Conservation (phyloP, 768 basidiomycete genomes). For the Imleria badia region DNA sequence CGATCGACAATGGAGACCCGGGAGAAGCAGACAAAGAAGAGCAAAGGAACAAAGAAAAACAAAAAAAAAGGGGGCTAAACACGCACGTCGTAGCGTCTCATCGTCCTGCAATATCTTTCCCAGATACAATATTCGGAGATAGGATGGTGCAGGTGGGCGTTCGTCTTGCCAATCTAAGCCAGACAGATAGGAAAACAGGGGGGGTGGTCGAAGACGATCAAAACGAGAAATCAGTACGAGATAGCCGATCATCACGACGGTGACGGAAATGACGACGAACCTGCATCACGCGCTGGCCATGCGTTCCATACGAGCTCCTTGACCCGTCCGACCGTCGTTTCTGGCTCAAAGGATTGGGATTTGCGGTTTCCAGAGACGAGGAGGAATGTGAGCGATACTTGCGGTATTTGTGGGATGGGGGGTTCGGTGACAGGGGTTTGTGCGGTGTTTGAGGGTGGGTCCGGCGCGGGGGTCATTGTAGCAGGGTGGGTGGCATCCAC, state of each 20-base stretch:
- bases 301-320: constrained; percentile 85
- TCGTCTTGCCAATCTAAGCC: constrained; percentile 73
- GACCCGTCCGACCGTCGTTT: constrained; percentile 70
- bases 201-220: not conserved
- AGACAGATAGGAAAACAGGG: no score
- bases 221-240: constrained; percentile 1
- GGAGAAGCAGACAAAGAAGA: not conserved
- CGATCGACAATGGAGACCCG: not conserved
- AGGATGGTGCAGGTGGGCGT: constrained; percentile 73
- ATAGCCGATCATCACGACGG: constrained; percentile 14
- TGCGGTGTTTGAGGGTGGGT: not conserved
- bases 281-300: constrained; percentile 57
- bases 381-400: constrained; percentile 68
- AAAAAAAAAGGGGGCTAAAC: no score
- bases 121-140: constrained; percentile 71
- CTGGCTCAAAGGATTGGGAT: constrained; percentile 74
- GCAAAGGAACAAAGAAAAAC: not conserved
- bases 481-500: not conserved
- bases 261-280: constrained; percentile 35
- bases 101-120: constrained; percentile 85
- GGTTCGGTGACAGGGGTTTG: constrained; percentile 4
- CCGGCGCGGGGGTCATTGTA: constrained; percentile 1
- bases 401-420: constrained; percentile 56
- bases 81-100: constrained; percentile 67
- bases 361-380: constrained; percentile 67